Evolutionary conservation across 1,284 basidiomycete species (phyloP), one percentile per base, ranked within the genome.

Genomic region (Microbotryum scabiosae): DNA sequence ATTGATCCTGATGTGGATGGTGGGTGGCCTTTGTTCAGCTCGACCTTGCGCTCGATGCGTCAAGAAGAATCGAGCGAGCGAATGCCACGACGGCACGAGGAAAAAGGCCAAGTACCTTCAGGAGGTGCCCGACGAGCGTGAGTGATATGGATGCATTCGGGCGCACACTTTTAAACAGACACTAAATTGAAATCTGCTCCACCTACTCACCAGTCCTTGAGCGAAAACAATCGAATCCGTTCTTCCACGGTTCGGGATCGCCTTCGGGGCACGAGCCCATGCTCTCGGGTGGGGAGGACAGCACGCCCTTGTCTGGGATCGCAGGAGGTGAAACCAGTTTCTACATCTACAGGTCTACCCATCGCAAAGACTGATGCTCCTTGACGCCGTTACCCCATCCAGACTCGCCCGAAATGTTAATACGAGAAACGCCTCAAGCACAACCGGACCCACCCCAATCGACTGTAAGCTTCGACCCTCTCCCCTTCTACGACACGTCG

Each of bases 61-160:
- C 57, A 97, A 94, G 77, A 92, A 94, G 67, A 91, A 91, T 20
- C 85, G 94, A 70, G 86, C 85, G 7, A 83, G 85, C 61, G 86
- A 85, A 63, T 98, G 94, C 73, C 86, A 86, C 45, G 94, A 98
- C 73, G 94, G 94, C 0, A 87, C 90, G 67, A 83, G 94, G 68
- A 98, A 98, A 79, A 97, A 97, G 77, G 94, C 94, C 26, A 98
- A 98, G 75, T 98, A 97, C 75, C 82, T 96, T 20, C 79, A 92
- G 65, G 90, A 94, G 74, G 90, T 92, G 53, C 87, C 89, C 51
- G 91, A 96, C 74, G 83, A 91, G 60, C 85, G 90, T 90, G 73
- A 70, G 84, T 78, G 30, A 30, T 30, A 30, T 9, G 2, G 8
- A 9, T 30, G 10, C 30, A 9, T 2, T 30, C 30, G 30, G 30